Percentiles rank a stretch among this genome's conserved stretches.
phyloP scores from a whole-genome alignment of 225 moss, liverwort and hornwort genomes.

The Physcomitrium patens region DNA sequence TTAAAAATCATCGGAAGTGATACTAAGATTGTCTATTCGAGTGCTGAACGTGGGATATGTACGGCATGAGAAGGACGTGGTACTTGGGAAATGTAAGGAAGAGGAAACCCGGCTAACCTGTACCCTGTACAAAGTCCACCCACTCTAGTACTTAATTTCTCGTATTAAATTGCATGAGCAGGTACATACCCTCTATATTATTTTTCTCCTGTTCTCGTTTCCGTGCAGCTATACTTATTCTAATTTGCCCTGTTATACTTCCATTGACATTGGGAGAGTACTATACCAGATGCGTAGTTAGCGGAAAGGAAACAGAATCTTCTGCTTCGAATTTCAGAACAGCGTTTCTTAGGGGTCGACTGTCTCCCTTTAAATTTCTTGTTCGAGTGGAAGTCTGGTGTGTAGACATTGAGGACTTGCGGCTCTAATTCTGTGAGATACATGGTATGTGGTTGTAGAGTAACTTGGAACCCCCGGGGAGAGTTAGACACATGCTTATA shows the following conservation, averaged over 20 bases:
- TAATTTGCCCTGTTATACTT: conserved; percentile 17
- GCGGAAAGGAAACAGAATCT: too few relatives aligned
- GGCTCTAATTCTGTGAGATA: too few relatives aligned
- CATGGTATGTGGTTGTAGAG: too few relatives aligned
- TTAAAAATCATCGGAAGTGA: conserved; percentile 18
- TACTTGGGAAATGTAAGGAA: conserved; percentile 33
- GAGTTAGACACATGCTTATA: too few relatives aligned
- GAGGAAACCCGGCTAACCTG: conserved; percentile 20
- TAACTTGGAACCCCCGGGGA: too few relatives aligned
- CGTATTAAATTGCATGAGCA: conserved; percentile 2
- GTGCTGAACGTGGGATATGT: conserved; percentile 50
- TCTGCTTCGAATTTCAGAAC: too few relatives aligned
- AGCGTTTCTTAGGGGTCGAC: too few relatives aligned
- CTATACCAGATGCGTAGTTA: not conserved
- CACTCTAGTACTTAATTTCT: conserved; percentile 6
- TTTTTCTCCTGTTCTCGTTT: not conserved
- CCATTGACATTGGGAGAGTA: conserved; percentile 13
- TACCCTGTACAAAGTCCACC: conserved; percentile 32
- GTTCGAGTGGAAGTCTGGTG: too few relatives aligned
- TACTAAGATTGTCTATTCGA: conserved; percentile 37
- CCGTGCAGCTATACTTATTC: conserved; percentile 20
- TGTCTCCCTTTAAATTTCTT: too few relatives aligned
- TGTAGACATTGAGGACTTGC: too few relatives aligned
- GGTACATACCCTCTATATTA: conserved; percentile 2
- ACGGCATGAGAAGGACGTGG: conserved; percentile 40